Conservation (phyloP, 2,329 filamentous ascomycete species). For the Xylaria polymorpha region DNA sequence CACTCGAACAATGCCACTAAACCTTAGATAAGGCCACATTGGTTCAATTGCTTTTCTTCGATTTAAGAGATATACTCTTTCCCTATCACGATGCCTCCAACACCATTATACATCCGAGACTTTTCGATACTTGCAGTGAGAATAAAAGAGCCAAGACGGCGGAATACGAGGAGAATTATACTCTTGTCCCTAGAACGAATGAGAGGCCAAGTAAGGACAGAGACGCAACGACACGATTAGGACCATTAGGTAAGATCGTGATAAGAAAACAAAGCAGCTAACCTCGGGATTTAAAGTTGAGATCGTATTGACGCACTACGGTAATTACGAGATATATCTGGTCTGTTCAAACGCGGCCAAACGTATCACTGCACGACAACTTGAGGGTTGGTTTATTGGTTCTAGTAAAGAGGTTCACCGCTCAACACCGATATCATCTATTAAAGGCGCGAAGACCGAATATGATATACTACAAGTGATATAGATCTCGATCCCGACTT, state of each 20-base stretch:
- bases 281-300: background rate
- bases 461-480: too few species aligned
- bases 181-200: background rate
- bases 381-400: too few species aligned
- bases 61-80: background rate
- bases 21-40: background rate
- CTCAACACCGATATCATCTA: too few species aligned
- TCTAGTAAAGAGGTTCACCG: too few species aligned
- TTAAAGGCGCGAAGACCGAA: too few species aligned
- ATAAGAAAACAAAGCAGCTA: background rate
- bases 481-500: too few species aligned
- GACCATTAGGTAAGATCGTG: background rate
- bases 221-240: background rate
- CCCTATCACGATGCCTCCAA: background rate
- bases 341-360: background rate
- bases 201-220: background rate
- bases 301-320: background rate
- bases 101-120: background rate
- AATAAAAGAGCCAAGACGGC: background rate
- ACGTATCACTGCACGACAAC: too few species aligned
- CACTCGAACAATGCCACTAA: background rate
- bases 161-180: background rate
- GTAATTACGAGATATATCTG: background rate
- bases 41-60: background rate
- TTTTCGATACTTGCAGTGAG: background rate